Conservation (phyloP, 306 rosid genomes). For the Cajanus cajan region DNA sequence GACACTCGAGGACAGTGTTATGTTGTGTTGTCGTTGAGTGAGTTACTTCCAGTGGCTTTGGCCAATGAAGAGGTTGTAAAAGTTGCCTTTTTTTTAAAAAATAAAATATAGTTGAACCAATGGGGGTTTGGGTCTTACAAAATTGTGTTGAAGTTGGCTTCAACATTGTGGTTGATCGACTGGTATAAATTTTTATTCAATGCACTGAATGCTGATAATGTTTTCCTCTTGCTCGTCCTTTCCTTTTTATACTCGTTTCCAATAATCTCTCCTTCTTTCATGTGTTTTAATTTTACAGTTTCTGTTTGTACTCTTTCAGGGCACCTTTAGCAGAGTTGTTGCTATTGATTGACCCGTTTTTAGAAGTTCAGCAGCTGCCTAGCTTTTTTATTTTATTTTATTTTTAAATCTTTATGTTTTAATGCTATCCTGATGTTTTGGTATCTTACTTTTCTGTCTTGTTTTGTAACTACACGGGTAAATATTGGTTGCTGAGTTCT, state of each 20-base stretch:
- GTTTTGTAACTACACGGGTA: background rate
- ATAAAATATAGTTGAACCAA: no score
- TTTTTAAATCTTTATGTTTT: background rate
- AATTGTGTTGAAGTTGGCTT: slow-evolving; percentile 9
- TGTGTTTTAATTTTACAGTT: background rate
- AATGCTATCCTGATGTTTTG: background rate
- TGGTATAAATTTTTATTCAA: background rate
- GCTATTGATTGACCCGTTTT: background rate
- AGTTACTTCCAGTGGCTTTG: slow-evolving; percentile 4
- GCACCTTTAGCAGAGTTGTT: background rate
- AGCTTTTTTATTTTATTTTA: no score
- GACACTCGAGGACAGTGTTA: background rate
- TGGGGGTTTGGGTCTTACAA: no score
- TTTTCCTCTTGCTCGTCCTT: background rate
- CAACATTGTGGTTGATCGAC: background rate
- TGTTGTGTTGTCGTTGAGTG: background rate
- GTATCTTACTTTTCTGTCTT: background rate
- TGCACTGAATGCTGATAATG: background rate
- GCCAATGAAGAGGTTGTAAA: background rate
- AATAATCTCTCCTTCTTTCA: background rate
- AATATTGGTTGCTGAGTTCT: slow-evolving; percentile 13
- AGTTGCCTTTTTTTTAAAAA: background rate
- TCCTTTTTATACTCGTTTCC: background rate
- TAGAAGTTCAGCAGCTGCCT: background rate
- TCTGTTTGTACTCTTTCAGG: background rate